A percentile compares a stretch with the other conserved stretches of the same genome.
Conservation (phyloP, 2,329 filamentous ascomycete species). For the Cladosporium velox region DNA sequence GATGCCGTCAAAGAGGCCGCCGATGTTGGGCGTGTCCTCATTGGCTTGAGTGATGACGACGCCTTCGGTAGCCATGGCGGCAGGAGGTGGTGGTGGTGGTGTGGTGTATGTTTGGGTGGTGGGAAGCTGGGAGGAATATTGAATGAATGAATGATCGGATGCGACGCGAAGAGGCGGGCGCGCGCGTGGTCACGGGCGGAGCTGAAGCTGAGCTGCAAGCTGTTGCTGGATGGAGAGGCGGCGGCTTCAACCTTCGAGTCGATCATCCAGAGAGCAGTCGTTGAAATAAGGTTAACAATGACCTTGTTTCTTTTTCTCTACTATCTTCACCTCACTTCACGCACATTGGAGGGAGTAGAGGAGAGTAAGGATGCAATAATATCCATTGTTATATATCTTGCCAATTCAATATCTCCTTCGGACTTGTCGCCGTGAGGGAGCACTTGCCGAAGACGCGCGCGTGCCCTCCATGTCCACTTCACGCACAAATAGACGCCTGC, state of each 20-base stretch:
- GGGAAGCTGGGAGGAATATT: background rate
- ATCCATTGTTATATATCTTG: no score
- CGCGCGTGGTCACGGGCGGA: background rate
- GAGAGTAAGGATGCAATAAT: background rate
- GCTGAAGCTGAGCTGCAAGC: background rate
- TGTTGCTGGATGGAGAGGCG: background rate
- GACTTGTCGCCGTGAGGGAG: background rate
- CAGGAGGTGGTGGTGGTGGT: background rate
- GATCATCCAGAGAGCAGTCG: background rate
- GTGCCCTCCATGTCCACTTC: background rate
- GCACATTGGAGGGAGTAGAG: background rate
- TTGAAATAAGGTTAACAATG: background rate
- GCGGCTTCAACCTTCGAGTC: background rate
- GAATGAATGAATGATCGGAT: background rate
- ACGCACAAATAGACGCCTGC: background rate
- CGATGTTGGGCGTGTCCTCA: constrained; percentile 36
- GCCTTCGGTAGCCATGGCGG: constrained; percentile 30
- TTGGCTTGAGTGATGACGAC: constrained; percentile 35
- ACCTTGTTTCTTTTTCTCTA: background rate
- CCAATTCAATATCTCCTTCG: background rate
- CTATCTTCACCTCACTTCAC: background rate
- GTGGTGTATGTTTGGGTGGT: background rate
- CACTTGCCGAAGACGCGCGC: background rate
- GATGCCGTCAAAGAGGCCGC: constrained; percentile 53
- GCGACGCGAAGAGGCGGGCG: constrained; percentile 1